Evolutionary conservation across 352 stramenopile species (phyloP).

Genomic region (Phytophthora tubulina): DNA sequence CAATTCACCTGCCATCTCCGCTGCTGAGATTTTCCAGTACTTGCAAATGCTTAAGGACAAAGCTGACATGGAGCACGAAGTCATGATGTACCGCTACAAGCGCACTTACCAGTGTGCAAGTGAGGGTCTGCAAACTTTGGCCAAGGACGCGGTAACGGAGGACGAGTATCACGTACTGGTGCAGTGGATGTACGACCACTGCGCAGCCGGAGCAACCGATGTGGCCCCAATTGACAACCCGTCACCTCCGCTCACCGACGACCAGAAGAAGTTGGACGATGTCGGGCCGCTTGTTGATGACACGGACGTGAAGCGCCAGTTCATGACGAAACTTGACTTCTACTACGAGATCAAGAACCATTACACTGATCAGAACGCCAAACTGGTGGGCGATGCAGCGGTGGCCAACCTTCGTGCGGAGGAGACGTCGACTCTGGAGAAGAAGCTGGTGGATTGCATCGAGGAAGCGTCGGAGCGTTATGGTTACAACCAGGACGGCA

Average conservation of each 20-base stretch:
- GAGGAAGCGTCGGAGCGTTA: constrained; percentile 40
- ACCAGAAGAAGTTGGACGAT: constrained; percentile 10
- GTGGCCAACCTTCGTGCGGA: constrained; percentile 34
- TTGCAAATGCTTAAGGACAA: constrained; percentile 37
- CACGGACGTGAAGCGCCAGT: constrained; percentile 32
- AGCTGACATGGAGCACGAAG: constrained; percentile 32
- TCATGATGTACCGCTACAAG: constrained; percentile 44
- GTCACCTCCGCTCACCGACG: constrained; percentile 19
- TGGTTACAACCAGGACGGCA: constrained; percentile 15
- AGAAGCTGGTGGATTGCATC: constrained; percentile 50
- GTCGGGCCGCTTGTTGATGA: constrained; percentile 30
- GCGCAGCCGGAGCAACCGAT: constrained; percentile 28
- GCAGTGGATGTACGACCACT: constrained; percentile 57
- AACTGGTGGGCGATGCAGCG: constrained; percentile 35
- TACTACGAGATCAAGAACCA: constrained; percentile 63
- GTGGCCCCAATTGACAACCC: constrained; percentile 7
- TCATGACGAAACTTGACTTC: constrained; percentile 66
- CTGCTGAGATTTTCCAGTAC: constrained; percentile 47
- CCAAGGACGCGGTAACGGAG: constrained; percentile 39
- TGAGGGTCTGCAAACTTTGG: constrained; percentile 36
- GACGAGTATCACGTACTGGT: constrained; percentile 49
- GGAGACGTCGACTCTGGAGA: constrained; percentile 12
- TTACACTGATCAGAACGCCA: constrained; percentile 25
- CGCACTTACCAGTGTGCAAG: constrained; percentile 45
- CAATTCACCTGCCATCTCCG: constrained; percentile 38